Evolutionary conservation across 2,329 filamentous ascomycete genomes (phyloP).

Genomic region (Shiraia bambusicola): DNA sequence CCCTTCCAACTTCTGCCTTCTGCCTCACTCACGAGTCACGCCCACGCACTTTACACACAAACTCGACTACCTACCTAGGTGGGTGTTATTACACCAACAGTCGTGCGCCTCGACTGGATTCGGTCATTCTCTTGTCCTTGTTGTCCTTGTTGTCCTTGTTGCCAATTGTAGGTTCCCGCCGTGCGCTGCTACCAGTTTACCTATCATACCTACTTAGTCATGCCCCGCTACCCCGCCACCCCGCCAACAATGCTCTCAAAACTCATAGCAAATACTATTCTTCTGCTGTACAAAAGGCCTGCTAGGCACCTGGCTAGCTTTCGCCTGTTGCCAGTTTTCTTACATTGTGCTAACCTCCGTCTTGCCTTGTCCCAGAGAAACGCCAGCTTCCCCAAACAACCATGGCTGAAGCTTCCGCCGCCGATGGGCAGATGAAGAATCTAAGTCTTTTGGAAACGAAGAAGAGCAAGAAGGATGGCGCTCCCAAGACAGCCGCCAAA

Average conservation of each 20-base stretch:
- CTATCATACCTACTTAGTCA: too few species aligned
- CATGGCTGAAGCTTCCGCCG: slow-evolving; percentile 40
- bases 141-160: slow-evolving; percentile 20
- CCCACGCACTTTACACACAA: too few species aligned
- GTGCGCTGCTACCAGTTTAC: slow-evolving; percentile 7
- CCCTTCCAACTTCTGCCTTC: slow-evolving; percentile 21
- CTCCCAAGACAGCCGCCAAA: slow-evolving; percentile 34
- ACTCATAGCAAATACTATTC: too few species aligned
- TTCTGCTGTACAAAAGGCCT: slow-evolving; percentile 5
- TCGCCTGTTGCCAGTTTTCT: neutral
- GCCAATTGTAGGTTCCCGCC: slow-evolving; percentile 22
- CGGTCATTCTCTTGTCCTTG: slow-evolving; percentile 1
- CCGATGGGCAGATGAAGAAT: slow-evolving; percentile 50
- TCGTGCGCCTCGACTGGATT: too few species aligned
- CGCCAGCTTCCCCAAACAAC: slow-evolving; percentile 2
- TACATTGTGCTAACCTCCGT: slow-evolving; percentile 10
- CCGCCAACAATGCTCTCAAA: slow-evolving; percentile 7
- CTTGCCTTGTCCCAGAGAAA: slow-evolving; percentile 1
- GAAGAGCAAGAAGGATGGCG: slow-evolving; percentile 42
- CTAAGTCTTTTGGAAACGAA: slow-evolving; percentile 44
- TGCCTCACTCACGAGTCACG: too few species aligned
- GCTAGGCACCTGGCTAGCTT: too few species aligned
- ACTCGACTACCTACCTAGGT: too few species aligned
- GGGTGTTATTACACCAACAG: too few species aligned
- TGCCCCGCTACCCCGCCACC: slow-evolving; percentile 40